A percentile compares a stretch with the other conserved stretches of the same genome.
Conservation (phyloP, 495 filamentous ascomycete species). For the Talaromyces ruber region DNA sequence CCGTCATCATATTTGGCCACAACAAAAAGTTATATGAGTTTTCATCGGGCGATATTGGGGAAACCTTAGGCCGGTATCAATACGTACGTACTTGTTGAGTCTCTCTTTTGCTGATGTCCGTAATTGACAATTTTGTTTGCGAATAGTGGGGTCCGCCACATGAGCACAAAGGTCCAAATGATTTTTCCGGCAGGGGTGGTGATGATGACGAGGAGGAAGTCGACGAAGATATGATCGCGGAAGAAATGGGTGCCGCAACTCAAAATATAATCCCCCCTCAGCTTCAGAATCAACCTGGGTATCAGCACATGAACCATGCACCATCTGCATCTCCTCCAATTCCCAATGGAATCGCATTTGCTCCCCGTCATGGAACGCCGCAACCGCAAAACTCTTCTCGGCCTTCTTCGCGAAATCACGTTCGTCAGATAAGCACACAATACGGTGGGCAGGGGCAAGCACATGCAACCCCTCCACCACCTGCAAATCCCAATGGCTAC, state of each 20-base stretch:
- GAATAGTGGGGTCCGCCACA: constrained; percentile 78
- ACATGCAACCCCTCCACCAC: constrained; percentile 49
- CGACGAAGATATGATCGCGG: constrained; percentile 54
- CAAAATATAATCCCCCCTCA: constrained; percentile 64
- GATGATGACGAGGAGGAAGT: constrained; percentile 88
- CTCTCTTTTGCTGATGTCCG: constrained; percentile 8
- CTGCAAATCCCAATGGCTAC: constrained; percentile 63
- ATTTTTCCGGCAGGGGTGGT: constrained; percentile 80
- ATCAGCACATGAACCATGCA: constrained; percentile 74
- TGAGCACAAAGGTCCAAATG: constrained; percentile 91
- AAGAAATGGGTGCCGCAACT: constrained; percentile 43
- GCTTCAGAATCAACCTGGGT: constrained; percentile 64
- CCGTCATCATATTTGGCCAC: constrained; percentile 94
- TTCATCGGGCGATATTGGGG: constrained; percentile 86
- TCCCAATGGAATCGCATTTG: constrained; percentile 65
- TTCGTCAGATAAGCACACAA: constrained; percentile 66
- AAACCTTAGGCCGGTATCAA: constrained; percentile 77
- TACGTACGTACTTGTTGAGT: constrained; percentile 57
- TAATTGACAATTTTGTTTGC: neutral
- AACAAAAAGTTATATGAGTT: constrained; percentile 99
- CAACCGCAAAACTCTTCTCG: constrained; percentile 69
- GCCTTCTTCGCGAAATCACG: constrained; percentile 73
- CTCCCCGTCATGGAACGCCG: constrained; percentile 67
- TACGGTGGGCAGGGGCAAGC: constrained; percentile 53
- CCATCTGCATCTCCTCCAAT: constrained; percentile 89